These are phyloP conservation scores for Gastrolobium bilobum DNA, from an alignment of 306 rosid species.

Conservation along the genomic window DNA sequence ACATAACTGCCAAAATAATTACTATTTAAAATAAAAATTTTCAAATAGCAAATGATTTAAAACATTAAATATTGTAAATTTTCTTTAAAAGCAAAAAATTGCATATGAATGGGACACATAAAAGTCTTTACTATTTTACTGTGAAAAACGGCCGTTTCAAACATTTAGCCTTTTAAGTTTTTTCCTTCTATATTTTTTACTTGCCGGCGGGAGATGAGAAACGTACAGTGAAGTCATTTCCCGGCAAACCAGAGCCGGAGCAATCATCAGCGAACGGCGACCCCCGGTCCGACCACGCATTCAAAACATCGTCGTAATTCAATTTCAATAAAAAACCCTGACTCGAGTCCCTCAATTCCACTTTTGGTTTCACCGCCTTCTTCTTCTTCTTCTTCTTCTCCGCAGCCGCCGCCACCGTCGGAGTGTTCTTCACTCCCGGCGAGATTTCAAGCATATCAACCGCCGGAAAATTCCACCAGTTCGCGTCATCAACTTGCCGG, in stretches of 20 bases:
- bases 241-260: slow-evolving; percentile 30
- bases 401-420: slow-evolving; percentile 1
- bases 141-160: too few species aligned
- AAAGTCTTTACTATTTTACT: too few species aligned
- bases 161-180: slow-evolving; percentile 17
- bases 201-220: slow-evolving; percentile 48
- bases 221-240: slow-evolving; percentile 75
- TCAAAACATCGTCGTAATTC: slow-evolving; percentile 70
- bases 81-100: too few species aligned
- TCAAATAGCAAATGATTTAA: too few species aligned
- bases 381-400: slow-evolving; percentile 47
- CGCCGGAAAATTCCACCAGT: slow-evolving; percentile 68
- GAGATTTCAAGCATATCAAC: slow-evolving; percentile 73
- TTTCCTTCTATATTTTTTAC: neutral
- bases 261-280: slow-evolving; percentile 70
- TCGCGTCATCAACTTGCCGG: slow-evolving; percentile 59
- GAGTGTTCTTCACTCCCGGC: slow-evolving; percentile 53
- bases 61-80: too few species aligned
- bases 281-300: slow-evolving; percentile 74
- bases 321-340: slow-evolving; percentile 65
- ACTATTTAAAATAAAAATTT: too few species aligned
- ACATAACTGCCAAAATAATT: too few species aligned
- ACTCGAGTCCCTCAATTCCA: slow-evolving; percentile 19
- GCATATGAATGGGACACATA: too few species aligned
- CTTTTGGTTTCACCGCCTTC: slow-evolving; percentile 43